Percentiles rank a stretch among this genome's conserved stretches.
Evolutionary conservation across 257 asterid genomes (phyloP).

Genomic region (Petunia secreta): DNA sequence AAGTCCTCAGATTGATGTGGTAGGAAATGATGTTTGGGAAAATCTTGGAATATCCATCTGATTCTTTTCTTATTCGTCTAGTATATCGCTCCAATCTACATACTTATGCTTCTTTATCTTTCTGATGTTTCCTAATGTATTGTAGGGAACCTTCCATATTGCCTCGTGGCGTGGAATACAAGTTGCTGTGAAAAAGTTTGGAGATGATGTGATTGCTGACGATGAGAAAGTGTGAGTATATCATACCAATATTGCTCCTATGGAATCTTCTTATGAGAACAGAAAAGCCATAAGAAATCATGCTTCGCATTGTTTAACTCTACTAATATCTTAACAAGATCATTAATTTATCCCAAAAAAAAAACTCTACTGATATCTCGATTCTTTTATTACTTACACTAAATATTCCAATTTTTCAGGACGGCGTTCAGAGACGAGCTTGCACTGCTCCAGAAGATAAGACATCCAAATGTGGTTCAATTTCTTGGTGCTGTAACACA

Average conservation of each 20-base stretch:
- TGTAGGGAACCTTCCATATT: conserved; percentile 75
- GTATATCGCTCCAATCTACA: not conserved
- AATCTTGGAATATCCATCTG: not conserved
- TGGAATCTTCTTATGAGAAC: not conserved
- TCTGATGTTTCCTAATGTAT: conserved; percentile 18
- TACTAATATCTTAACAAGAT: not conserved
- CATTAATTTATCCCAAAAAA: no score
- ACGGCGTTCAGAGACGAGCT: conserved; percentile 88
- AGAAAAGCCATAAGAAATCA: not conserved
- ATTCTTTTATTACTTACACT: conserved; percentile 22
- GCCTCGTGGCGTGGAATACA: conserved; percentile 91
- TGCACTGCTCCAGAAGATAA: conserved; percentile 82
- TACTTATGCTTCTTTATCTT: not conserved
- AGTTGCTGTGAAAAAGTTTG: conserved; percentile 88
- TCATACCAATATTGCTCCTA: conserved; percentile 1
- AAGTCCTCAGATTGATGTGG: not conserved
- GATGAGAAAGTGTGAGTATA: conserved; percentile 90
- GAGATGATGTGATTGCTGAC: conserved; percentile 69
- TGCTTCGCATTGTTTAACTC: conserved; percentile 1
- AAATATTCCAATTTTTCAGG: conserved; percentile 45
- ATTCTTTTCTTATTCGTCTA: not conserved
- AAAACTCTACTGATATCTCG: not conserved
- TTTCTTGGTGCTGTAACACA: conserved; percentile 99
- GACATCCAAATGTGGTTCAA: conserved; percentile 97
- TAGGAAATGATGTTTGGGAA: not conserved